These are phyloP conservation scores for Melianthus villosus DNA, from an alignment of 441 rosid species.

Conservation along the genomic window DNA sequence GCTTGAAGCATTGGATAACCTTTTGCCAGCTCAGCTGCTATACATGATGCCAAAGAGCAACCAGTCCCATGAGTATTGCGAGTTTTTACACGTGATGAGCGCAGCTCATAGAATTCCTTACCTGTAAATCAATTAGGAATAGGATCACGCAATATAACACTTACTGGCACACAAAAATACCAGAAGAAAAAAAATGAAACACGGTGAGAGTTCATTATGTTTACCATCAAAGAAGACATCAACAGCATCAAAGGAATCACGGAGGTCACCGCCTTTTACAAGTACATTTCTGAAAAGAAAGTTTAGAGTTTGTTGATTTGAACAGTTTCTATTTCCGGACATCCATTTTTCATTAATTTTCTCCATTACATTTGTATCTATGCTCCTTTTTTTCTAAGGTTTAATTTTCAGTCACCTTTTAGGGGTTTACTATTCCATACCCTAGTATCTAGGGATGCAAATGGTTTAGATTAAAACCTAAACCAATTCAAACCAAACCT, in stretches of 20 bases:
- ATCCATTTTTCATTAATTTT: too few relatives aligned
- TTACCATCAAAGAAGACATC: constrained; percentile 78
- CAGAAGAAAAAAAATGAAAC: background rate
- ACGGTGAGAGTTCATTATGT: constrained; percentile 1
- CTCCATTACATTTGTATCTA: too few relatives aligned
- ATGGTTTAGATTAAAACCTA: too few relatives aligned
- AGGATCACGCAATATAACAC: constrained; percentile 1
- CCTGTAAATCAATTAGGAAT: constrained; percentile 26
- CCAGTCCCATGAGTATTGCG: constrained; percentile 90
- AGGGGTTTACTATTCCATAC: too few relatives aligned
- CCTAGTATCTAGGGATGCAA: too few relatives aligned
- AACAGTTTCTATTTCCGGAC: too few relatives aligned
- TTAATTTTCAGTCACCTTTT: too few relatives aligned
- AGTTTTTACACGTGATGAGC: constrained; percentile 53
- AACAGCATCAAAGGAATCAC: constrained; percentile 59
- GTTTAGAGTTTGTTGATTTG: constrained; percentile 7
- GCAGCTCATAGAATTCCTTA: constrained; percentile 40
- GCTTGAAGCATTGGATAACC: constrained; percentile 72
- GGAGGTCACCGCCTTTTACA: constrained; percentile 94
- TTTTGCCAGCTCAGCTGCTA: constrained; percentile 94
- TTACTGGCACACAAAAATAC: constrained; percentile 1
- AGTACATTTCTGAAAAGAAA: constrained; percentile 56
- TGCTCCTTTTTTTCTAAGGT: too few relatives aligned
- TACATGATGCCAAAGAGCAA: constrained; percentile 85
- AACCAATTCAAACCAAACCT: too few relatives aligned